Conservation (phyloP, 345 rosid species). For the Corchorus olitorius region DNA sequence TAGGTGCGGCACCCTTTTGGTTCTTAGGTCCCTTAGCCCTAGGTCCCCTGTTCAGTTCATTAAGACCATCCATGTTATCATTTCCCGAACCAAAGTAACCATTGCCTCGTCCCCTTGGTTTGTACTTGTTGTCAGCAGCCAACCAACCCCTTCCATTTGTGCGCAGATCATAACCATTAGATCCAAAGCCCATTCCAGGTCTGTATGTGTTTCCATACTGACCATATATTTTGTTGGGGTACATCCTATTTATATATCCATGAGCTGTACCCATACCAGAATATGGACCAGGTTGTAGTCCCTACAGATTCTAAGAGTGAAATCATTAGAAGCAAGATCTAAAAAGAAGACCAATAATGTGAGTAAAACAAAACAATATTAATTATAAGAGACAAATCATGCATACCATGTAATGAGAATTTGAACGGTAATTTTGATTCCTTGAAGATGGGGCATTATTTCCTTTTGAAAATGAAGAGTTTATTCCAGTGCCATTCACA, state of each 20-base stretch:
- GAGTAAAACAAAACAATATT: background rate
- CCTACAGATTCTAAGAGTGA: conserved; percentile 35
- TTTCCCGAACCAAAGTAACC: conserved; percentile 59
- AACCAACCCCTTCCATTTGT: conserved; percentile 68
- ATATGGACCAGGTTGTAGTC: conserved; percentile 56
- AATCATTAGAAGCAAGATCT: background rate
- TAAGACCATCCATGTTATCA: conserved; percentile 72
- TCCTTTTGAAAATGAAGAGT: conserved; percentile 53
- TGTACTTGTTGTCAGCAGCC: conserved; percentile 60
- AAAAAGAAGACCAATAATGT: background rate
- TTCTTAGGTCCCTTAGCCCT: conserved; percentile 71
- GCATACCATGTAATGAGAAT: conserved; percentile 61
- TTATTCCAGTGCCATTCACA: conserved; percentile 41
- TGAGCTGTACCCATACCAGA: conserved; percentile 59
- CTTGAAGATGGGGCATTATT: conserved; percentile 55
- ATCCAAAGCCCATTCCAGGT: conserved; percentile 69
- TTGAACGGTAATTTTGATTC: conserved; percentile 60
- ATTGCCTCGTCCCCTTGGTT: conserved; percentile 71
- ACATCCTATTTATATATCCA: conserved; percentile 64
- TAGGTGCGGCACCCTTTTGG: conserved; percentile 52
- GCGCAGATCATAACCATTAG: conserved; percentile 70
- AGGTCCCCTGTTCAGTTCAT: conserved; percentile 92
- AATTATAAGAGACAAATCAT: background rate
- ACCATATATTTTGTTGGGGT: conserved; percentile 65
- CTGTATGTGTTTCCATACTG: conserved; percentile 65